Evolutionary conservation across 1,284 basidiomycete species (phyloP).

Genomic region (Microbotryum lychnidis-dioicae): DNA sequence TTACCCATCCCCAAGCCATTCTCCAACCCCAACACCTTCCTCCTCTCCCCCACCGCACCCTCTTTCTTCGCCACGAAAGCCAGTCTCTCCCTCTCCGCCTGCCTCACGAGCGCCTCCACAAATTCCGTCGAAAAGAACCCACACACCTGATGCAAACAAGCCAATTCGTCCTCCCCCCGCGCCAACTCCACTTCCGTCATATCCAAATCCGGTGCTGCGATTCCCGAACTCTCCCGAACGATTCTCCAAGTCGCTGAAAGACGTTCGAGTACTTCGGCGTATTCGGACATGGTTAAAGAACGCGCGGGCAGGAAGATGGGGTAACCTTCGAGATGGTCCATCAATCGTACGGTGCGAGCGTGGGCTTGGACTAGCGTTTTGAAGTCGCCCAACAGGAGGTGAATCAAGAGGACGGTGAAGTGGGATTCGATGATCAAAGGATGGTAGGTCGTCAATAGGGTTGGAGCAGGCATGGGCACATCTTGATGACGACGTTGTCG

Average conservation of each 20-base stretch:
- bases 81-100: conserved; percentile 38
- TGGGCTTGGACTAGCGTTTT: conserved; percentile 54
- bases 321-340: conserved; percentile 71
- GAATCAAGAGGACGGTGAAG: conserved; percentile 61
- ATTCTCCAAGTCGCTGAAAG: conserved; percentile 58
- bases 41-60: not conserved
- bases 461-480: conserved; percentile 11
- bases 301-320: conserved; percentile 71
- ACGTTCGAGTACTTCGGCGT: conserved; percentile 66
- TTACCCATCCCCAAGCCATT: not conserved
- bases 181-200: conserved; percentile 43
- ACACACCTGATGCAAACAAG: conserved; percentile 19
- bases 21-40: not conserved
- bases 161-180: conserved; percentile 8
- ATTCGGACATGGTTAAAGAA: conserved; percentile 75
- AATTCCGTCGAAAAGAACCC: conserved; percentile 21
- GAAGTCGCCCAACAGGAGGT: conserved; percentile 65
- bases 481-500: not conserved
- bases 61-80: conserved; percentile 48
- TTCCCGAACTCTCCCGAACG: conserved; percentile 50
- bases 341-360: conserved; percentile 53
- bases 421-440: conserved; percentile 72
- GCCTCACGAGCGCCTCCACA: conserved; percentile 15
- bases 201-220: conserved; percentile 47
- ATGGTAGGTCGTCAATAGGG: conserved; percentile 66